phyloP scores from a whole-genome alignment of 805 yeast species.

The Dipodascopsis tothii region DNA sequence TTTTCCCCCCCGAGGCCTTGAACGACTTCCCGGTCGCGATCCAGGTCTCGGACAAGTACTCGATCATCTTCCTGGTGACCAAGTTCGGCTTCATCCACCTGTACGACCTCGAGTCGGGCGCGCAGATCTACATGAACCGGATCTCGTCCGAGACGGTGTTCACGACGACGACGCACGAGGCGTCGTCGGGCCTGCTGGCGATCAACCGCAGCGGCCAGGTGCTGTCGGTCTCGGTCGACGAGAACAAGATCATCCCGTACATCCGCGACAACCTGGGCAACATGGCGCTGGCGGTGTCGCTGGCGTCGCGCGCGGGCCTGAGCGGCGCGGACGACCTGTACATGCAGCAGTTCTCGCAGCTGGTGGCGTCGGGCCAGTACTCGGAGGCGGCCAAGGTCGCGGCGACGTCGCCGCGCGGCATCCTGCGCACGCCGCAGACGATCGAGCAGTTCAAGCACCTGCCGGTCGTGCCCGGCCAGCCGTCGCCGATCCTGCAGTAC shows the following conservation, averaged over 20 bases:
- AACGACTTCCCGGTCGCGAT: constrained; percentile 94
- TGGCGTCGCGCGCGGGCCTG: constrained; percentile 91
- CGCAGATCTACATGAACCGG: constrained; percentile 88
- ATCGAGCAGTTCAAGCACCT: constrained; percentile 84
- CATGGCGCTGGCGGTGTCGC: constrained; percentile 73
- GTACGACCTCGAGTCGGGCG: constrained; percentile 88
- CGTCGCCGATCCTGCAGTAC: constrained; percentile 88
- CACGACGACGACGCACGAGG: constrained; percentile 69
- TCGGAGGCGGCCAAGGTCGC: constrained; percentile 93
- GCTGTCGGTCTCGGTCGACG: constrained; percentile 80
- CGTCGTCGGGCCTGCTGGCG: constrained; percentile 77
- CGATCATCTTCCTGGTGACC: constrained; percentile 81
- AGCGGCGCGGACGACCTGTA: constrained; percentile 95
- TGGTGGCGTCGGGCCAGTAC: constrained; percentile 78
- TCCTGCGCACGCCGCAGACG: constrained; percentile 85
- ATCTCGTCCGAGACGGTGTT: constrained; percentile 93
- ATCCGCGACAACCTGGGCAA: constrained; percentile 79
- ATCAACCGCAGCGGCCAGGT: constrained; percentile 95
- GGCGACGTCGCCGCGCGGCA: constrained; percentile 76
- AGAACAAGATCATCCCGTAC: constrained; percentile 79
- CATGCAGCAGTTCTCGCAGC: constrained; percentile 81
- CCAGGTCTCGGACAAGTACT: constrained; percentile 77
- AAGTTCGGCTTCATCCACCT: constrained; percentile 94
- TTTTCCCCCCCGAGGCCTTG: constrained; percentile 93
- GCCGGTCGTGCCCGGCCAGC: constrained; percentile 88